Conservation (phyloP, 148 eudicot species). For the Arbutus unedo region DNA sequence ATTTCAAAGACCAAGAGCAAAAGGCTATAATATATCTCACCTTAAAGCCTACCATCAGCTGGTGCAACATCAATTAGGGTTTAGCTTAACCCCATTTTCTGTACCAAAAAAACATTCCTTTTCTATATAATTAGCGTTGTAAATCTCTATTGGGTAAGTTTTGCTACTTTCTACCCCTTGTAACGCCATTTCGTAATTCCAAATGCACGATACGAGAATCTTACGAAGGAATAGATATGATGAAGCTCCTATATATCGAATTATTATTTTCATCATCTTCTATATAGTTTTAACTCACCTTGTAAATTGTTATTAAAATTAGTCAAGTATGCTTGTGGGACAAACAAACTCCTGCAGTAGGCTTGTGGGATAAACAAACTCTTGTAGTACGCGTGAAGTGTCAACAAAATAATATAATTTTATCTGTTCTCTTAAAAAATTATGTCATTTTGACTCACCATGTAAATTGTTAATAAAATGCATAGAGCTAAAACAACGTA, state of each 20-base stretch:
- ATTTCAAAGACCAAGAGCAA: slow-evolving; percentile 52
- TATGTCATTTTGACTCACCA: too few relatives aligned
- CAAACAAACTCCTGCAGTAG: too few relatives aligned
- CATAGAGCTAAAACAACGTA: too few relatives aligned
- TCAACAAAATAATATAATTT: too few relatives aligned
- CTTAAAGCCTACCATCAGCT: neutral
- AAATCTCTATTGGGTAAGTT: neutral
- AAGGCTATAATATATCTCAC: slow-evolving; percentile 25
- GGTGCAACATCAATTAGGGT: neutral
- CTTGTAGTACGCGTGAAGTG: too few relatives aligned
- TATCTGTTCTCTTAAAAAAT: too few relatives aligned
- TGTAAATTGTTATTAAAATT: too few relatives aligned
- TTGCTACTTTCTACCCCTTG: neutral
- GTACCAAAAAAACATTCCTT: neutral
- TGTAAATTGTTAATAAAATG: too few relatives aligned
- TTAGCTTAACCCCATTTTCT: neutral
- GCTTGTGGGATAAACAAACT: too few relatives aligned
- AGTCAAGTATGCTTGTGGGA: too few relatives aligned
- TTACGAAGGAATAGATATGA: neutral
- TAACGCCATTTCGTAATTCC: neutral
- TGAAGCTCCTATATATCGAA: neutral
- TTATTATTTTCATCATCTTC: neutral
- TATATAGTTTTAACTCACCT: neutral
- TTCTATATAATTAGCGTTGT: neutral
- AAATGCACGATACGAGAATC: neutral